phyloP scores from a whole-genome alignment of 2,329 filamentous ascomycete species.

The Juglanconis sp. region DNA sequence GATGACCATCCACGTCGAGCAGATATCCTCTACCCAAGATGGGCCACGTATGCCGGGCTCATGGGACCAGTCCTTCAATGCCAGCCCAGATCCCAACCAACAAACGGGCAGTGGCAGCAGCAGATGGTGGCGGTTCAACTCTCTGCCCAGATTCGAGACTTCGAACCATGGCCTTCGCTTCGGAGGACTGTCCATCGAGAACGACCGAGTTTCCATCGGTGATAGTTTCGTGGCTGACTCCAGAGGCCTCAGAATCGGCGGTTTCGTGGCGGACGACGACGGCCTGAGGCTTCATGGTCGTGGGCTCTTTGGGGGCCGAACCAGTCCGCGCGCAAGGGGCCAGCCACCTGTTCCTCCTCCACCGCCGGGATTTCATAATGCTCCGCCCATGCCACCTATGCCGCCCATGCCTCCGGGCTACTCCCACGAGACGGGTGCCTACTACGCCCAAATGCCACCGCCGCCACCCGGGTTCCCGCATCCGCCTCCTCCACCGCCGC shows the following conservation, averaged over 20 bases:
- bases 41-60: slow-evolving; percentile 29
- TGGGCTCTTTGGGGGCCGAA: slow-evolving; percentile 3
- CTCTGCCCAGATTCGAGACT: slow-evolving; percentile 11
- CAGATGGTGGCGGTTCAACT: slow-evolving; percentile 19
- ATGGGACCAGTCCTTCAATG: slow-evolving; percentile 30
- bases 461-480: slow-evolving; percentile 3
- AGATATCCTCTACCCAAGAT: slow-evolving; percentile 13
- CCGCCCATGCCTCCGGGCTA: slow-evolving; percentile 5
- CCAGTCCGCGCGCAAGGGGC: neutral
- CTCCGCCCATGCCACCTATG: neutral
- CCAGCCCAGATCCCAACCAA: neutral
- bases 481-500: neutral
- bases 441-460: slow-evolving; percentile 5
- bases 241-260: slow-evolving; percentile 45
- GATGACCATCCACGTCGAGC: slow-evolving; percentile 37
- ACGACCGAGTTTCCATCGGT: slow-evolving; percentile 42
- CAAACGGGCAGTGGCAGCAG: slow-evolving; percentile 12
- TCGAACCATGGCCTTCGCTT: slow-evolving; percentile 29
- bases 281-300: slow-evolving; percentile 30
- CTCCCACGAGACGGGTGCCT: neutral
- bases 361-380: neutral
- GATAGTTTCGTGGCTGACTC: slow-evolving; percentile 41
- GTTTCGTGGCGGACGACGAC: slow-evolving; percentile 38
- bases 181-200: slow-evolving; percentile 39
- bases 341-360: neutral